Evolutionary conservation across 75 land plant genomes (phyloP), one percentile per base, ranked within the genome.

Genomic region (Picea sitchensis): DNA sequence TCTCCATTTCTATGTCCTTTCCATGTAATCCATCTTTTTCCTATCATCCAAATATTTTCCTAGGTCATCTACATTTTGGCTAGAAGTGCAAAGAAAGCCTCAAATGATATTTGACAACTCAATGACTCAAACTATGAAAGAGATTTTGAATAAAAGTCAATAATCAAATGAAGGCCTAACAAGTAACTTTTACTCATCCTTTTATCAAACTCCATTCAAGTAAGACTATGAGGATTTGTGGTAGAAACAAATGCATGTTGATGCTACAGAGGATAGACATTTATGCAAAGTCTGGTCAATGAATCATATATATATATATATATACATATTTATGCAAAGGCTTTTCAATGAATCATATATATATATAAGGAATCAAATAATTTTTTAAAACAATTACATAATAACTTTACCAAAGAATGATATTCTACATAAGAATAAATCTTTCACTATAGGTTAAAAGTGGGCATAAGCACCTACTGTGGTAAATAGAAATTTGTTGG

Each of bases 11-110:
- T n/a, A n/a, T n/a, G n/a, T n/a, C n/a, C n/a, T n/a, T n/a, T n/a
- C n/a, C n/a, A n/a, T n/a, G n/a, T n/a, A n/a, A n/a, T n/a, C n/a
- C n/a, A n/a, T n/a, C n/a, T n/a, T n/a, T n/a, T n/a, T n/a, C n/a
- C n/a, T n/a, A n/a, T n/a, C n/a, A n/a, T n/a, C n/a, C n/a, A n/a
- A n/a, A n/a, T n/a, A n/a, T n/a, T n/a, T n/a, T n/a, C n/a, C n/a
- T n/a, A n/a, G n/a, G n/a, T n/a, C n/a, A n/a, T 98, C 94, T 64
- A 98, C 86, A 68, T 95, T 98, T 81, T 98, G 99, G 78, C 99
- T 98, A 41, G 99, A 93, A 72, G 99, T 98, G 32, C 98, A 98
- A 74, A 95, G 88, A 80, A 95, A 93, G 78, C 99, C 95, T 79
- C 57, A 77, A 56, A 6, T 15, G 58, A 17, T 3, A 20, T n/a